Percentiles rank a stretch among this genome's conserved stretches.
These are phyloP conservation scores for Suillus americanus DNA, from an alignment of 768 basidiomycete genomes.

Conservation along the genomic window DNA sequence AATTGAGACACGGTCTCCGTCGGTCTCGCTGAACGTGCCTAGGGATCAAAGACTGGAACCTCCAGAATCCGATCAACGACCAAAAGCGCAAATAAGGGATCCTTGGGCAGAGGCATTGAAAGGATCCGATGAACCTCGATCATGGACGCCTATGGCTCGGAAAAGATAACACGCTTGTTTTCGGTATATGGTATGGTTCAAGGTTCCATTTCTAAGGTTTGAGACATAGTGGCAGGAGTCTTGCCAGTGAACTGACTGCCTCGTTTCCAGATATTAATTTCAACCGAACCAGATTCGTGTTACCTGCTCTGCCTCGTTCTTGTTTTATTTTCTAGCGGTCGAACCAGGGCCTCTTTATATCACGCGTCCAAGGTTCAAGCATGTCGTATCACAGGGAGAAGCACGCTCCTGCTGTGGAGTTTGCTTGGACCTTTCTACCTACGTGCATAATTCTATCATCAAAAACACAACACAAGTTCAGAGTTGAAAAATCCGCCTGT, in stretches of 20 bases:
- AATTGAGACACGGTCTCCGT: slow-evolving; percentile 16
- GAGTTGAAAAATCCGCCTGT: neutral
- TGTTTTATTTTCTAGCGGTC: neutral
- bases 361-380: neutral
- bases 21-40: slow-evolving; percentile 15
- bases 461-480: neutral
- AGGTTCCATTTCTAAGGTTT: neutral
- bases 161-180: slow-evolving; percentile 18
- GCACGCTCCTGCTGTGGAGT: neutral
- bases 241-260: neutral
- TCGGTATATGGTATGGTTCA: neutral
- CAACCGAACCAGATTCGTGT: neutral
- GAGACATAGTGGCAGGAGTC: neutral
- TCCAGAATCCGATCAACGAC: slow-evolving; percentile 7
- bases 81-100: slow-evolving; percentile 13
- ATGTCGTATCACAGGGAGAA: neutral
- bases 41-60: slow-evolving; percentile 2
- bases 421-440: neutral
- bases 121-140: slow-evolving; percentile 33
- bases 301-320: neutral
- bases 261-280: neutral
- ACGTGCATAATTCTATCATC: neutral
- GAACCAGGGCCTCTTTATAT: neutral
- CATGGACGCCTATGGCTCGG: slow-evolving; percentile 36
- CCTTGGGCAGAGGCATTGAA: slow-evolving; percentile 24